phyloP scores from a whole-genome alignment of 2,329 filamentous ascomycete species.

The Dactylonectria estremocensis region DNA sequence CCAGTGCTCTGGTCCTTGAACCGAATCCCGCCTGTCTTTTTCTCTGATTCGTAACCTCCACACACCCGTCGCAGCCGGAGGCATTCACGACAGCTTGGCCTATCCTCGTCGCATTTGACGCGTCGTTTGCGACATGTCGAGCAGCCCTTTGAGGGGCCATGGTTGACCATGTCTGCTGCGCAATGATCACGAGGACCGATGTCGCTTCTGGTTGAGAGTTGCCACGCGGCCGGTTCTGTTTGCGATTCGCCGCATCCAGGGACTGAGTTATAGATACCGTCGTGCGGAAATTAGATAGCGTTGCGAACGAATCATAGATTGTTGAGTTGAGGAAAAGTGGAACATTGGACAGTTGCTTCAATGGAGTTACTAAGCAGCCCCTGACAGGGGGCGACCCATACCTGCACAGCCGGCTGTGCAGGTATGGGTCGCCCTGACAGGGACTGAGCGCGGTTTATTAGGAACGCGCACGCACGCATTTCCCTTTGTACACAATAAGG shows the following conservation, averaged over 20 bases:
- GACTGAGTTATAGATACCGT: slow-evolving; percentile 7
- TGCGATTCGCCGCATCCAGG: slow-evolving; percentile 8
- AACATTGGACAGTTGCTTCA: slow-evolving; percentile 7
- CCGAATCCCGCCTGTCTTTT: slow-evolving; percentile 28
- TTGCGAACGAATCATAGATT: neutral
- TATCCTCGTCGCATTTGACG: slow-evolving; percentile 36
- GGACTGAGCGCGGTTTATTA: slow-evolving; percentile 6
- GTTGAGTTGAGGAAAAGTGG: slow-evolving; percentile 3
- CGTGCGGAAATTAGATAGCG: slow-evolving; percentile 7
- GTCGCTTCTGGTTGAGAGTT: slow-evolving; percentile 27
- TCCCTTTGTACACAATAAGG: neutral
- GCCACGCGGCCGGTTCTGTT: slow-evolving; percentile 24
- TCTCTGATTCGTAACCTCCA: slow-evolving; percentile 33
- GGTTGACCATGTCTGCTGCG: slow-evolving; percentile 36
- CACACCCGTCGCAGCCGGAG: slow-evolving; percentile 31
- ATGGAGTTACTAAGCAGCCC: slow-evolving; percentile 5
- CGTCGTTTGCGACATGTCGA: slow-evolving; percentile 37
- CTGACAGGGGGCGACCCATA: neutral
- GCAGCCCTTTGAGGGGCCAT: slow-evolving; percentile 37
- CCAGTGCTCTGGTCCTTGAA: slow-evolving; percentile 32
- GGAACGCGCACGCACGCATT: slow-evolving; percentile 6
- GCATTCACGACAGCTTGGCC: slow-evolving; percentile 35
- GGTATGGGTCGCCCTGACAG: neutral
- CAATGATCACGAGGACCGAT: slow-evolving; percentile 25
- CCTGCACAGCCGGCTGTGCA: too few species aligned